These are phyloP conservation scores for Mucor racemosus DNA, from an alignment of 371 early-diverging fungal genomes.

Conservation along the genomic window DNA sequence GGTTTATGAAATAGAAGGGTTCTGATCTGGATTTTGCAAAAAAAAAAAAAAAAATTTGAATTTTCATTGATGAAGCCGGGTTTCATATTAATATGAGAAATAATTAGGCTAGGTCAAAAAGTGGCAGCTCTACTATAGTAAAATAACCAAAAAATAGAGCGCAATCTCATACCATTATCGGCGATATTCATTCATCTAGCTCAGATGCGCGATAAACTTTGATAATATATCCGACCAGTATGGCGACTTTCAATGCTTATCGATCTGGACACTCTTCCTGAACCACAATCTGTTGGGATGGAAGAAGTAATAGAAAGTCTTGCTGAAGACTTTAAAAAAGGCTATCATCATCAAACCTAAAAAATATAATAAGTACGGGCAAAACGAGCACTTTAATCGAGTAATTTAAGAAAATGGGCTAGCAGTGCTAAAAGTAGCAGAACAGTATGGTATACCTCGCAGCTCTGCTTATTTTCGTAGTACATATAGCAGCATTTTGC, in stretches of 20 bases:
- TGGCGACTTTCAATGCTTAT: conserved; percentile 14
- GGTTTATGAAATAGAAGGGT: too few relatives aligned
- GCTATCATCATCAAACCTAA: neutral
- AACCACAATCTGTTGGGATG: conserved; percentile 14
- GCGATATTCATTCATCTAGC: too few relatives aligned
- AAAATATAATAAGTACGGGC: conserved; percentile 18
- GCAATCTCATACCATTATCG: too few relatives aligned
- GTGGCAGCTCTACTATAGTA: too few relatives aligned
- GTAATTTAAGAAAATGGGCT: conserved; percentile 16
- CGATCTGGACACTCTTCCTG: conserved; percentile 14
- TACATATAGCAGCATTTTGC: conserved; percentile 17
- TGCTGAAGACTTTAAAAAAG: conserved; percentile 14
- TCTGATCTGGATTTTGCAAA: too few relatives aligned
- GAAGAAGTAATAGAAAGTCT: conserved; percentile 18
- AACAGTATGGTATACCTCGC: conserved; percentile 15
- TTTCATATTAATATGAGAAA: too few relatives aligned
- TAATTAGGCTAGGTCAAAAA: too few relatives aligned
- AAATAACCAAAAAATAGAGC: too few relatives aligned
- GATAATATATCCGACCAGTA: conserved; percentile 12
- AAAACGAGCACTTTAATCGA: conserved; percentile 15
- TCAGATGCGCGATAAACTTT: conserved; percentile 3
- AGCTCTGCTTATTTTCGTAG: conserved; percentile 12
- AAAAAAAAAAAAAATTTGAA: too few relatives aligned
- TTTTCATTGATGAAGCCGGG: too few relatives aligned
- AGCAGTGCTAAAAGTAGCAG: conserved; percentile 19